These are phyloP conservation scores for Aurifilum marmelostoma DNA, from an alignment of 2,329 filamentous ascomycete species.

Conservation along the genomic window DNA sequence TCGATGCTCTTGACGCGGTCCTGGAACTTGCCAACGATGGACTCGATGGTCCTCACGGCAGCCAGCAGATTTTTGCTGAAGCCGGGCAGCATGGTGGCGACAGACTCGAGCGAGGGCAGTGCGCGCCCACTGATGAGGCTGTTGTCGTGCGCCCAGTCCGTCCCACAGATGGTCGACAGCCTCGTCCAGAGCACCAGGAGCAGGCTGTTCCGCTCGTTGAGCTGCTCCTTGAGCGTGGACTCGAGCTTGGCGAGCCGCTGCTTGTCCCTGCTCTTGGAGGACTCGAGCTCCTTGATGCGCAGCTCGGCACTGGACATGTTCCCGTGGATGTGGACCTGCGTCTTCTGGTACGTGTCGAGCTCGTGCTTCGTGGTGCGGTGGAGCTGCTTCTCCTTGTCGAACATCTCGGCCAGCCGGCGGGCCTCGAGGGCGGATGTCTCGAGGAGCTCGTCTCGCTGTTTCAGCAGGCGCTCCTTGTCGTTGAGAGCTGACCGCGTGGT, in stretches of 20 bases:
- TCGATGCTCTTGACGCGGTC: constrained; percentile 83
- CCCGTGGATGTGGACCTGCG: constrained; percentile 82
- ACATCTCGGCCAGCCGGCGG: constrained; percentile 79
- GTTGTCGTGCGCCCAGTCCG: constrained; percentile 90
- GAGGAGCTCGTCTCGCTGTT: constrained; percentile 84
- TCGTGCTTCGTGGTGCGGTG: constrained; percentile 86
- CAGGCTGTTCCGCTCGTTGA: constrained; percentile 86
- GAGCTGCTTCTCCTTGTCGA: constrained; percentile 86
- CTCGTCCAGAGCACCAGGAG: constrained; percentile 89
- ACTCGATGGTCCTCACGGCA: constrained; percentile 86
- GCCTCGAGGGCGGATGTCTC: constrained; percentile 88
- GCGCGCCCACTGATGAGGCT: constrained; percentile 84
- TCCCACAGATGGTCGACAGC: constrained; percentile 81
- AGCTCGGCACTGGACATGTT: constrained; percentile 85
- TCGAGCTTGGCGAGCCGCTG: constrained; percentile 77
- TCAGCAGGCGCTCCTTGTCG: constrained; percentile 91
- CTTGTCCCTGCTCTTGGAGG: constrained; percentile 75
- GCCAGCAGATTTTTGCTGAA: constrained; percentile 89
- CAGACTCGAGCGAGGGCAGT: constrained; percentile 80
- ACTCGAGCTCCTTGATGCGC: constrained; percentile 84
- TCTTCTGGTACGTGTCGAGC: constrained; percentile 86
- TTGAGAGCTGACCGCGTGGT: constrained; percentile 73
- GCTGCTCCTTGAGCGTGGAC: constrained; percentile 79
- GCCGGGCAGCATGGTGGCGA: constrained; percentile 81
- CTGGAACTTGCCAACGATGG: constrained; percentile 76